A percentile compares a stretch with the other conserved stretches of the same genome.
These are phyloP conservation scores for Microsporum canis DNA, from an alignment of 2,329 filamentous ascomycete genomes.

Conservation along the genomic window DNA sequence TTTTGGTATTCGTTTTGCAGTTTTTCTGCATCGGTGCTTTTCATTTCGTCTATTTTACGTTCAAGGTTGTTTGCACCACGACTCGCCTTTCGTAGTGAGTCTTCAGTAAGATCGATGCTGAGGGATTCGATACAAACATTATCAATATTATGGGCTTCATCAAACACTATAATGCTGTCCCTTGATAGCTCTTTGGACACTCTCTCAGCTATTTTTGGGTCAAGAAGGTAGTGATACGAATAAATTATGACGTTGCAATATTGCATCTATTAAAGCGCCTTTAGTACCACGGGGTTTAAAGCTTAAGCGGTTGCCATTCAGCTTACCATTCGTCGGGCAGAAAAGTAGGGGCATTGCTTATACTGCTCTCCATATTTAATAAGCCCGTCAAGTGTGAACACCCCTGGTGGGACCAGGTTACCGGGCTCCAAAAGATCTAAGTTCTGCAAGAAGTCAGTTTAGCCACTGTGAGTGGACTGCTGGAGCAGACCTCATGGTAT, in stretches of 20 bases:
- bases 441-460: conserved; percentile 46
- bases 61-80: conserved; percentile 85
- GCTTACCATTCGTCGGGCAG: conserved; percentile 76
- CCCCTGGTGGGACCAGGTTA: conserved; percentile 84
- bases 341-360: conserved; percentile 97
- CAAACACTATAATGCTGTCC: conserved; percentile 96
- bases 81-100: conserved; percentile 81
- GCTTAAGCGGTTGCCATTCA: not conserved
- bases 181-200: conserved; percentile 94
- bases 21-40: conserved; percentile 87
- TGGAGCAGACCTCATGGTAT: conserved; percentile 67
- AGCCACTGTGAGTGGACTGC: not conserved
- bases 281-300: conserved; percentile 14
- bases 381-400: conserved; percentile 89
- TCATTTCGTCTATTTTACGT: conserved; percentile 84
- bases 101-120: conserved; percentile 93
- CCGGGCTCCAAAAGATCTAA: conserved; percentile 89
- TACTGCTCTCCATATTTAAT: conserved; percentile 84
- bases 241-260: conserved; percentile 99
- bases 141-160: conserved; percentile 98
- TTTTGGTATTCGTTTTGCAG: conserved; percentile 92
- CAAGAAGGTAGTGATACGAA: conserved; percentile 94
- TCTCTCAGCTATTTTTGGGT: conserved; percentile 92
- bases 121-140: conserved; percentile 98
- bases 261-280: conserved; percentile 57